A percentile compares a stretch with the other conserved stretches of the same genome.
phyloP scores from a whole-genome alignment of 2,329 filamentous ascomycete genomes.

The Aureobasidium leucospermi region DNA sequence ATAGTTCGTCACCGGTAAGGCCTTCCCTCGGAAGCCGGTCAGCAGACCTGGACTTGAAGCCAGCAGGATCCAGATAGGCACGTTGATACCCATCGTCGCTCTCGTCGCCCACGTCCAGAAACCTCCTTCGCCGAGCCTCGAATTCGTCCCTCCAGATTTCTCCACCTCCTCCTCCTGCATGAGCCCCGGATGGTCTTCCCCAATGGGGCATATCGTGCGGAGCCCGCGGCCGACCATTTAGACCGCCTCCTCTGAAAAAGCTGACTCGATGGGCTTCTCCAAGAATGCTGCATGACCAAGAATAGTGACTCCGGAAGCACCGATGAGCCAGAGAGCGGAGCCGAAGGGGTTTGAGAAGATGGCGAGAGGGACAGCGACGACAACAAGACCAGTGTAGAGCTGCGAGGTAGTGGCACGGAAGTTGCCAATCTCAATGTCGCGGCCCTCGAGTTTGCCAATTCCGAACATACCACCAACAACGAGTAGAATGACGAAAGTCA shows the following conservation, averaged over 20 bases:
- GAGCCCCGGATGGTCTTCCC: constrained; percentile 94
- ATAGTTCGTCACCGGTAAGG: constrained; percentile 39
- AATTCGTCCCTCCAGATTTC: constrained; percentile 54
- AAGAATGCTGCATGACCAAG: constrained; percentile 90
- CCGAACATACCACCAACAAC: constrained; percentile 81
- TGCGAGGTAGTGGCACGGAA: constrained; percentile 82
- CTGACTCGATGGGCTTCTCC: constrained; percentile 99
- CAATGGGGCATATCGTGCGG: constrained; percentile 76
- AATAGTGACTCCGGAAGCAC: constrained; percentile 87
- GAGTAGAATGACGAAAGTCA: constrained; percentile 89
- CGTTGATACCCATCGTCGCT: constrained; percentile 38
- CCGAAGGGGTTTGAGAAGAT: constrained; percentile 77
- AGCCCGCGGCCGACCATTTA: constrained; percentile 99
- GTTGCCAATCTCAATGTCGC: constrained; percentile 78
- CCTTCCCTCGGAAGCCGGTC: constrained; percentile 20
- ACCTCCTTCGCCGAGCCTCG: constrained; percentile 41
- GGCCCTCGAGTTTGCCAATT: constrained; percentile 82
- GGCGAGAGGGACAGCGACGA: constrained; percentile 76
- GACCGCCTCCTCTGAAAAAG: constrained; percentile 99
- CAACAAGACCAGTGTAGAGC: constrained; percentile 81
- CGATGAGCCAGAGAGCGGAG: constrained; percentile 90
- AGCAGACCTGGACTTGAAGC: constrained; percentile 22
- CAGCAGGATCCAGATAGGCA: constrained; percentile 34
- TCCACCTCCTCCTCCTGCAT: constrained; percentile 23
- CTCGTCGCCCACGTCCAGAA: constrained; percentile 60